These are phyloP conservation scores for Coemansia nantahalensis DNA, from an alignment of 192 early-diverging fungal species.

Conservation along the genomic window DNA sequence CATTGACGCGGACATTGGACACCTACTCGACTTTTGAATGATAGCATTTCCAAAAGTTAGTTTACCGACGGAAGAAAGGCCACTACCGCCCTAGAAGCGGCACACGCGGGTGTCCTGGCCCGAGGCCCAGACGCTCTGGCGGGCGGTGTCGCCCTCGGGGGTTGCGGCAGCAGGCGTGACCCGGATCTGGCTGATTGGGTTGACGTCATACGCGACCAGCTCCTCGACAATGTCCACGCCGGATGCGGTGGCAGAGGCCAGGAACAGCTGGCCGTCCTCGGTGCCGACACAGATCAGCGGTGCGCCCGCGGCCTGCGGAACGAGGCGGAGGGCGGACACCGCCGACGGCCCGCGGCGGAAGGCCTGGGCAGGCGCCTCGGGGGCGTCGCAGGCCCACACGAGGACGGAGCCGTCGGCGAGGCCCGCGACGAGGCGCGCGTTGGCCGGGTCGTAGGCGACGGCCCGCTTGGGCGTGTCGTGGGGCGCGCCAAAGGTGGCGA, in stretches of 20 bases:
- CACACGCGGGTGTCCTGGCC: constrained; percentile 26
- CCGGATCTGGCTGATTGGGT: constrained; percentile 43
- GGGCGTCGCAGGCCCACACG: constrained; percentile 14
- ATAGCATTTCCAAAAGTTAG: too few relatives aligned
- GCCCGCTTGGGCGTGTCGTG: constrained; percentile 26
- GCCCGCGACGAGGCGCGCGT: constrained; percentile 13
- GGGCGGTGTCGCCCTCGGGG: background rate
- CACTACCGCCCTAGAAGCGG: constrained; percentile 16
- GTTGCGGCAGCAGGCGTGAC: background rate
- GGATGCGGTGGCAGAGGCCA: constrained; percentile 1
- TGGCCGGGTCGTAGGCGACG: constrained; percentile 22
- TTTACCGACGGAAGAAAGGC: background rate
- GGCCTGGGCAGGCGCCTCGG: constrained; percentile 4
- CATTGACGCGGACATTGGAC: too few relatives aligned
- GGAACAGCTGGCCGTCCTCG: constrained; percentile 42
- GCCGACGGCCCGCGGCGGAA: constrained; percentile 35
- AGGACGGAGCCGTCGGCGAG: constrained; percentile 28
- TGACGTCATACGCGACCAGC: constrained; percentile 44
- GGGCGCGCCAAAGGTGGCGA: constrained; percentile 15
- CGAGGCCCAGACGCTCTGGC: constrained; percentile 41
- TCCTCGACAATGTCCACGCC: constrained; percentile 34
- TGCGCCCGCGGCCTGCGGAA: constrained; percentile 2
- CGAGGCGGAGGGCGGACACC: constrained; percentile 26
- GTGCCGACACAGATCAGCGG: constrained; percentile 35
- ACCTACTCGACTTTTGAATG: too few relatives aligned